Evolutionary conservation across 129 eudicot species (phyloP).

Genomic region (Flaveria linearis): DNA sequence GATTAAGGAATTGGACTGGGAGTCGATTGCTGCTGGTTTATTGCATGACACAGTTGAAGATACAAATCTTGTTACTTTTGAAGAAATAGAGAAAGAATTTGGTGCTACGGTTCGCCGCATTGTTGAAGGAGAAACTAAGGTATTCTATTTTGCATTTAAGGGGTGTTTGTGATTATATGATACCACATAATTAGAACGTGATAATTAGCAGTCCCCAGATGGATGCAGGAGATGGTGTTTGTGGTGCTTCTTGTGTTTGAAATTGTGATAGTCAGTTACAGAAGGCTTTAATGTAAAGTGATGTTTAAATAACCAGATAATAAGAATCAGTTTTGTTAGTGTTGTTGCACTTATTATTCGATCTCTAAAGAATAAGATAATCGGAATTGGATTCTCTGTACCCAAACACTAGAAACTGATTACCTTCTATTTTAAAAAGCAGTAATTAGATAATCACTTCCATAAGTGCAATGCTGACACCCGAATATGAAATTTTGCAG

Average conservation of each 20-base stretch:
- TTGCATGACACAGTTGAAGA: conserved; percentile 98
- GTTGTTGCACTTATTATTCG: background rate
- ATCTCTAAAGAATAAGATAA: background rate
- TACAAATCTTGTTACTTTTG: conserved; percentile 92
- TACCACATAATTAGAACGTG: background rate
- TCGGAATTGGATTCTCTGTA: background rate
- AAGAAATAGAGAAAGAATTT: conserved; percentile 80
- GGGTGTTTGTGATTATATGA: background rate
- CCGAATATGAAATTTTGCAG: background rate
- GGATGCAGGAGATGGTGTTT: background rate
- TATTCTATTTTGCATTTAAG: conserved; percentile 28
- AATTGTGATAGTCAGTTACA: background rate
- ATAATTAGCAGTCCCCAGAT: background rate
- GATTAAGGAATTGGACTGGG: conserved; percentile 96
- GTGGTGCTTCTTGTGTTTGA: background rate
- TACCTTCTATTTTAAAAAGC: background rate
- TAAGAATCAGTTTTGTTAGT: background rate
- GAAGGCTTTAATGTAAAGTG: background rate
- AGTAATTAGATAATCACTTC: background rate
- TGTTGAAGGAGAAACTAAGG: conserved; percentile 99
- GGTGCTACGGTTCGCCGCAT: conserved; percentile 89
- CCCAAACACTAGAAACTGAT: background rate
- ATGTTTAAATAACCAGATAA: background rate
- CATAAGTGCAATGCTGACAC: background rate
- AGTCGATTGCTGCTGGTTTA: conserved; percentile 96